phyloP scores from a whole-genome alignment of 192 early-diverging fungal species.

The Podila horticola region DNA sequence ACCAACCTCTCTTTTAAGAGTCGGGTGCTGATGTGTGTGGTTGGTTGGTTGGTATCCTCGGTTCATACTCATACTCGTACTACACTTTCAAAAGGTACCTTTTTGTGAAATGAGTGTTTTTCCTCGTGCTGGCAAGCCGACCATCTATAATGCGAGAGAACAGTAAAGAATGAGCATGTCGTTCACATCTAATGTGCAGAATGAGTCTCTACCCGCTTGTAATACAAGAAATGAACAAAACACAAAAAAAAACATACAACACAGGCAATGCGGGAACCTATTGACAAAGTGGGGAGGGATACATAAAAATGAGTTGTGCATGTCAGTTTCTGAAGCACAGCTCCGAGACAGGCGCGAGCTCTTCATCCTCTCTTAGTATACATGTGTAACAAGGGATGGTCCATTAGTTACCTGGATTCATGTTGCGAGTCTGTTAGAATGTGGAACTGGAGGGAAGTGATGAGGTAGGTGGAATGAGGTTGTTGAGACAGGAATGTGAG shows the following conservation, averaged over 20 bases:
- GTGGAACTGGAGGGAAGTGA: neutral
- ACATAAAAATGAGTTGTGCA: neutral
- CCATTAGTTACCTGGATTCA: constrained; percentile 14
- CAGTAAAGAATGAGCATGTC: neutral
- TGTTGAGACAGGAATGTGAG: neutral
- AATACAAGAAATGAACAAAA: neutral
- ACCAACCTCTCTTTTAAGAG: neutral
- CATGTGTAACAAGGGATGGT: neutral
- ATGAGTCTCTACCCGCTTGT: neutral
- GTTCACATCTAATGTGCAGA: neutral
- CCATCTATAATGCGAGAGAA: constrained; percentile 68
- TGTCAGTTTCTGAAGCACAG: too few species aligned
- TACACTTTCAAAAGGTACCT: constrained; percentile 61
- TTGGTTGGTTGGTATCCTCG: neutral
- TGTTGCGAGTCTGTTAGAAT: neutral
- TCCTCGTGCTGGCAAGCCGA: constrained; percentile 91
- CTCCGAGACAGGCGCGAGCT: too few species aligned
- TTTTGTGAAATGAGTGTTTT: constrained; percentile 97
- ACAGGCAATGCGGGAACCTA: constrained; percentile 60
- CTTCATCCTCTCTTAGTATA: too few species aligned
- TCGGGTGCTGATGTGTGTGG: neutral
- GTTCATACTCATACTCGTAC: neutral
- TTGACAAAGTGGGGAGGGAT: neutral
- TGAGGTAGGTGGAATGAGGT: neutral
- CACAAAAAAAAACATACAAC: constrained; percentile 41